Evolutionary conservation across 2,329 filamentous ascomycete species (phyloP), one percentile per base, ranked within the genome.

Genomic region (Ophiocordyceps camponoti-floridani): DNA sequence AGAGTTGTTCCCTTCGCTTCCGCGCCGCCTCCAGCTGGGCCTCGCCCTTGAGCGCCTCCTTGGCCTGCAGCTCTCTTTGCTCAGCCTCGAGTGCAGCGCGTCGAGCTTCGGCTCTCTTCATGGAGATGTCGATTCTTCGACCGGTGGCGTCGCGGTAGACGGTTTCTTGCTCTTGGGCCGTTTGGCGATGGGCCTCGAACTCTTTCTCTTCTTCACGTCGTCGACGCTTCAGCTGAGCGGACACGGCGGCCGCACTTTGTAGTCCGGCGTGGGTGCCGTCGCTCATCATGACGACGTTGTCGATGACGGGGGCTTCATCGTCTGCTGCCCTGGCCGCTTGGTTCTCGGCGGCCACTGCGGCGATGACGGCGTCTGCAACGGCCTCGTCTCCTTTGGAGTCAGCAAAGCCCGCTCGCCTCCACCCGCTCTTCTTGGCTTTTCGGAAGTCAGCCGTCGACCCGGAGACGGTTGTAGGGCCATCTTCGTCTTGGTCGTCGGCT

Each of bases 111-210:
- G 86, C 88, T 23, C 88, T 75, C 61, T 85, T 86, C 82, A 94
- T 85, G 16, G 81, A 79, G 23, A 96, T 76, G 56, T 98, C 94
- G 50, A 98, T 88, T 45, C 94, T 80, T n/a, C 88, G 75, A 12
- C 91, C 91, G 3, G 84, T 91, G 11, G 93, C 91, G 62, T 98
- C 91, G 53, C 91, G 83, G 60, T 96, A 95, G 23, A 95, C 87
- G 0, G 89, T 94, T 62, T 95, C 86, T 54, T 81, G 73, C 30
- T 75, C 73, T 46, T 67, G 63, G 38, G 59, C 60, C 49, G 59
- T 65, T 47, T 64, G 68, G 31, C 58, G 52, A 53, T 60, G 62
- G 49, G 50, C 54, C 48, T 69, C 65, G 53, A 72, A 74, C 23
- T 68, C 65, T 13, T 63, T 64, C n/a, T 62, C 60, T 48, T 87